phyloP scores from a whole-genome alignment of 148 eudicot genomes.

The Nepenthes mirabilis region DNA sequence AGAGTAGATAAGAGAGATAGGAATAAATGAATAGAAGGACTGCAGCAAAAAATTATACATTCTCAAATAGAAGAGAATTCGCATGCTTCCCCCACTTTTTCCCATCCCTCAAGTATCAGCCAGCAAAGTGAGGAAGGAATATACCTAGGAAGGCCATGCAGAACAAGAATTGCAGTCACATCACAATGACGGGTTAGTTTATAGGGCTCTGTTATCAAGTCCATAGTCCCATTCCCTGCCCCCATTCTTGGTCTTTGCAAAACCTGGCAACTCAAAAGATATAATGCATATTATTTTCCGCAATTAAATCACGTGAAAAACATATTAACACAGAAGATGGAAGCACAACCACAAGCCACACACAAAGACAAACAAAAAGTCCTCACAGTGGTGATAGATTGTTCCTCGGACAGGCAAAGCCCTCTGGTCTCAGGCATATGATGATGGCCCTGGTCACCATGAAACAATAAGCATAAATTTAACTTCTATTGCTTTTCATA shows the following conservation, averaged over 20 bases:
- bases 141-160: slow-evolving; percentile 83
- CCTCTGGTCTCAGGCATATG: slow-evolving; percentile 77
- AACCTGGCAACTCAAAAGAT: slow-evolving; percentile 17
- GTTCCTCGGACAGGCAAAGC: slow-evolving; percentile 64
- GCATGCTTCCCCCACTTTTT: not conserved
- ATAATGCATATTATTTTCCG: not conserved
- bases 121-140: not conserved
- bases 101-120: not conserved
- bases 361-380: not conserved
- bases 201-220: slow-evolving; percentile 59
- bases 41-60: too few relatives aligned
- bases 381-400: slow-evolving; percentile 41
- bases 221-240: slow-evolving; percentile 32
- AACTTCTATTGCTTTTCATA: too few relatives aligned
- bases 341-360: not conserved
- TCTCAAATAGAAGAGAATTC: not conserved
- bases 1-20: too few relatives aligned
- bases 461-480: not conserved
- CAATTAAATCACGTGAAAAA: not conserved
- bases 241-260: slow-evolving; percentile 39
- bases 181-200: slow-evolving; percentile 60
- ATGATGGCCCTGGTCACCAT: slow-evolving; percentile 38
- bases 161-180: slow-evolving; percentile 70
- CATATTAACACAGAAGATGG: not conserved
- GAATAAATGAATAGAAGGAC: too few relatives aligned